Conservation (phyloP, 306 rosid species). For the Citrullus colocynthis region DNA sequence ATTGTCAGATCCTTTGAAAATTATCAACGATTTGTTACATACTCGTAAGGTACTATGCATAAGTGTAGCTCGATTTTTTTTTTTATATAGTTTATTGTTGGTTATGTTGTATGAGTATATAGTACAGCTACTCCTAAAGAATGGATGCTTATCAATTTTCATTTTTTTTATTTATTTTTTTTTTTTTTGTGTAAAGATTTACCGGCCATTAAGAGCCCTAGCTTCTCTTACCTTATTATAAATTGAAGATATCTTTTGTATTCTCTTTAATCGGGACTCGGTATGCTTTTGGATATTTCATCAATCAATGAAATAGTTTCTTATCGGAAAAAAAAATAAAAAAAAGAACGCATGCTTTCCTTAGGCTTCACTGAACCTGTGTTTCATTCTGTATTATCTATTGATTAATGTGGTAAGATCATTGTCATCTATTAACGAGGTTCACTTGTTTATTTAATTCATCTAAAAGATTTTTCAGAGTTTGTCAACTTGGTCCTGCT, state of each 20-base stretch:
- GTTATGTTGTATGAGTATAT: neutral
- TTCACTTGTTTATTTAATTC: neutral
- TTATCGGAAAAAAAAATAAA: too few species aligned
- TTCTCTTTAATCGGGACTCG: too few species aligned
- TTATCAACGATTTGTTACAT: slow-evolving; percentile 71
- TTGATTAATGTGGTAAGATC: neutral
- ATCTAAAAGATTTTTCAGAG: neutral
- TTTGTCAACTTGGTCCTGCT: neutral
- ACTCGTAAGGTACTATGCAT: slow-evolving; percentile 54
- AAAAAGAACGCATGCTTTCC: neutral
- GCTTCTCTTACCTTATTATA: too few species aligned
- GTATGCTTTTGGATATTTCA: too few species aligned
- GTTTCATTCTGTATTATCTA: neutral
- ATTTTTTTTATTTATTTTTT: too few species aligned
- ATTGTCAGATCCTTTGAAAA: slow-evolving; percentile 75
- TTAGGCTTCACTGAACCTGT: neutral
- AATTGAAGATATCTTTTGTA: too few species aligned
- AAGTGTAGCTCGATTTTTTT: neutral
- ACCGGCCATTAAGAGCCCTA: too few species aligned
- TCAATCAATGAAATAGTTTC: too few species aligned
- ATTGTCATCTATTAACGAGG: neutral
- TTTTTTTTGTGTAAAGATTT: too few species aligned
- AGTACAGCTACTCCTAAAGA: neutral
- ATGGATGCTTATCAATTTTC: neutral
- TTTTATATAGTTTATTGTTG: neutral